Evolutionary conservation across 306 rosid genomes (phyloP), one percentile per base, ranked within the genome.

Genomic region (Cicer judaicum): DNA sequence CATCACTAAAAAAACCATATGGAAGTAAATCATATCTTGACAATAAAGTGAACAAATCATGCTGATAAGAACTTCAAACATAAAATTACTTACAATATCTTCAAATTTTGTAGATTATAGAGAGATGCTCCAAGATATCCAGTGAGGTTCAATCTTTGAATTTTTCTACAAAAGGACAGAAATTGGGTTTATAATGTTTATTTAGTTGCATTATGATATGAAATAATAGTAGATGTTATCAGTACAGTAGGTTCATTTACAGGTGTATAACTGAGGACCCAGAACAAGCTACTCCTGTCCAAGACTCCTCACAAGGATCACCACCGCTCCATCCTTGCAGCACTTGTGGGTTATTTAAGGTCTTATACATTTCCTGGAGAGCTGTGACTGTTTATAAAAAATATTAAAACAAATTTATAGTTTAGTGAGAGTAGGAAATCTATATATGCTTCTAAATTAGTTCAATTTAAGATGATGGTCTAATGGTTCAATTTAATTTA

Each of bases 261-360:
- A 94, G 85, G 84, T 88, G 83, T 68, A 94, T 81, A 70, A 94
- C 86, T 43, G 97, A 92, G 39, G 97, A 82, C 1, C 87, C 92
- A 76, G 79, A 87, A 82, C 97, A 94, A 49, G 84, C 85, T 10
- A 92, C 95, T 82, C 99, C 99, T 2, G 78, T 75, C 99, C 97
- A 94, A 76, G 88, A 84, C 81, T 94, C 92, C 76, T 62, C 87
- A 68, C 99, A 94, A 71, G 99, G 99, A 85, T 94, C 96, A 48
- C 72, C 80, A 43, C 91, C 83, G 36, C 86, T 84, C 98, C 97
- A 94, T 56, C 91, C 88, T 57, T 70, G 77, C 78, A 94, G 88
- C 86, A 11, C 77, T 8, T 65, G 48, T 38, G 97, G 88, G 36
- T 48, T 38, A 81, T 92, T 90, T 72, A 94, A 83, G 70, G 89